Base-by-base conservation (phyloP, 2,329 filamentous ascomycete genomes). In the Erysiphe pulchra region DNA sequence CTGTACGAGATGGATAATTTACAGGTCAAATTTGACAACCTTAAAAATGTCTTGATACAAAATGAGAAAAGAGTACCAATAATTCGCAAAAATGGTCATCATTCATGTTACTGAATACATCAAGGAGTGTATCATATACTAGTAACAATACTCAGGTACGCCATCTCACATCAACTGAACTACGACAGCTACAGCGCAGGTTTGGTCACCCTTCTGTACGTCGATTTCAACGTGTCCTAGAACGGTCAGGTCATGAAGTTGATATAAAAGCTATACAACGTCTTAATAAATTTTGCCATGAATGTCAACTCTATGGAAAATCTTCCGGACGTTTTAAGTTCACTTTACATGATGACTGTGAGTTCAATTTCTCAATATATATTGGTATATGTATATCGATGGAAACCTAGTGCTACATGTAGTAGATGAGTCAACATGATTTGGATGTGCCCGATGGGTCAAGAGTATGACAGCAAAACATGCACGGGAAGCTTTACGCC, bases 281-380 rank as follows among this genome's bases (percentile, higher is more conserved):
- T 6, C 20, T 24, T 24, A 24, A 6, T 24, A 24, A 24, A 24
- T 24, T 24, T 24, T 24, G 6, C 6, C 20, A 24, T 24, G 20
- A 32, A 12, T 42, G 41, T 42, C 24, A 42, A n/a, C 16, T 42
- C 20, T 13, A 42, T n/a, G 12, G 20, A 6, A 20, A 42, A 42
- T 42, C 41, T 32, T 20, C 41, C 1, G 11, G 41, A 16, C 24
- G 33, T 39, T 45, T 45, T 33, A 45, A 39, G 24, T 45, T 45
- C 31, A 39, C 33, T 2, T 36, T 45, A n/a, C 10, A 31, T 14
- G 33, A 45, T 28, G 34, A 45, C 33, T 31, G 7, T 9, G 10
- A 43, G 5, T 46, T 48, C 33, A 48, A 48, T 28, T 46, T 46
- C 12, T 37, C 34, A 1, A 16, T 37, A 37, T 14, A n/a, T n/a